These are phyloP conservation scores for Colletotrichum salicis DNA, from an alignment of 2,329 filamentous ascomycete genomes.

Conservation along the genomic window DNA sequence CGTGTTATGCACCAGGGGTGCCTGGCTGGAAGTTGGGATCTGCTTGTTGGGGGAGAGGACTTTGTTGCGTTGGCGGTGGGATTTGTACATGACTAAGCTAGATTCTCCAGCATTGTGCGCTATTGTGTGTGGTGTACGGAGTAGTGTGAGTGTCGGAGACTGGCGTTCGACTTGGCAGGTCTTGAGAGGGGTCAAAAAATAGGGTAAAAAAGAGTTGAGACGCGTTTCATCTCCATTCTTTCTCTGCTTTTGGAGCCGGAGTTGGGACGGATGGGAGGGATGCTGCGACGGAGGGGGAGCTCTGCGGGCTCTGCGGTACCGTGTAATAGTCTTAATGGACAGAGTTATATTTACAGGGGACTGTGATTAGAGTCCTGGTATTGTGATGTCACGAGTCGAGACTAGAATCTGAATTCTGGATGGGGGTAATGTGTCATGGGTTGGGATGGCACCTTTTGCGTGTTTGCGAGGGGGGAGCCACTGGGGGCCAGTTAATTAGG, in stretches of 20 bases:
- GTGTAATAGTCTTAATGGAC: background rate
- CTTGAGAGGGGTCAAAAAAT: background rate
- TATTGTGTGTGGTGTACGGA: too few species aligned
- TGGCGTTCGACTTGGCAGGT: background rate
- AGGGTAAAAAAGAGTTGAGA: background rate
- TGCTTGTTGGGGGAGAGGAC: background rate
- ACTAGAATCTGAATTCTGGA: background rate
- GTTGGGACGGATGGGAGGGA: background rate
- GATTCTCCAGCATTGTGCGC: too few species aligned
- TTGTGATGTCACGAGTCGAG: background rate
- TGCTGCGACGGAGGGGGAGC: background rate
- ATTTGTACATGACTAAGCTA: background rate
- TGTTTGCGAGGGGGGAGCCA: background rate
- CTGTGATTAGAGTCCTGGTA: background rate
- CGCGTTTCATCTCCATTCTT: slow-evolving; percentile 3
- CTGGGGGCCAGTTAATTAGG: background rate
- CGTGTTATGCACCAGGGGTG: background rate
- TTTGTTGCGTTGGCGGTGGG: too few species aligned
- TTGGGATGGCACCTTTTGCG: background rate
- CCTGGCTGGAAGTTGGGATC: too few species aligned
- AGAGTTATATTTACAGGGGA: background rate
- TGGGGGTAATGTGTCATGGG: background rate
- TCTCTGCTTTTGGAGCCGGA: background rate
- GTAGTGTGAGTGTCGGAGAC: background rate
- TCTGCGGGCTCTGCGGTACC: background rate